Base-by-base conservation (phyloP, 2,329 filamentous ascomycete species). In the Alternaria infectoria region DNA sequence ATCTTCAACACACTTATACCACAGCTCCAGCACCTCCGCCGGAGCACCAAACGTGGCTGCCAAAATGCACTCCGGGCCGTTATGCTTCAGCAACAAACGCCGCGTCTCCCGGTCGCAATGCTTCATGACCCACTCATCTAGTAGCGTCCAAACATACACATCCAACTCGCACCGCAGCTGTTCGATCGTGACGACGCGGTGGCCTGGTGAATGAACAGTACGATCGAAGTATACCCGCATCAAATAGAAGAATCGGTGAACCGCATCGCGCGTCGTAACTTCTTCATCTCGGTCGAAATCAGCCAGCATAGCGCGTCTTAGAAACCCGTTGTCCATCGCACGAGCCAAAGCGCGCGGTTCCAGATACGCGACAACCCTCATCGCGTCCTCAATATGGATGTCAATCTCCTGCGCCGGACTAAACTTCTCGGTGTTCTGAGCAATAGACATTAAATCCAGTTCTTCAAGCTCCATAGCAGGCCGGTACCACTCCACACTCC, bases 211-310 rank as follows among this genome's bases (percentile, higher is more conserved):
- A 5, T 28, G 40, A 1, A 54, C 51, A 2, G 56, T 62, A 17
- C 62, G 59, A 11, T 46, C n/a, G 21, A 67, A 61, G 49, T 67
- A 67, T 21, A 54, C 11, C 11, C 25, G 5, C 10, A 62, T 51
- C 11, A 46, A 26, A 10, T 26, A 32, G 36, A 65, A 62, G 51
- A 62, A 52, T 3, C 44, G 13, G 6, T 52, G 6, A 25, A 59
- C 8, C 6, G 30, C 17, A 9, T n/a, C 8, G 5, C 13, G 4
- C 0, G 21, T 44, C 36, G n/a, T 12, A 3, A 15, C 6, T 28
- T 40, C 13, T 46, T 21, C n/a, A 28, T 36, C 4, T 32, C 13
- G 10, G 3, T 19, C 15, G 6, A 17, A 28, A 21, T n/a, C 19
- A 21, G n/a, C 17, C 19, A 15, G 19, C 15, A 28, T 15, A 59